Evolutionary conservation across 2,329 filamentous ascomycete genomes (phyloP).

Genomic region (Penicillium psychrosexuale): DNA sequence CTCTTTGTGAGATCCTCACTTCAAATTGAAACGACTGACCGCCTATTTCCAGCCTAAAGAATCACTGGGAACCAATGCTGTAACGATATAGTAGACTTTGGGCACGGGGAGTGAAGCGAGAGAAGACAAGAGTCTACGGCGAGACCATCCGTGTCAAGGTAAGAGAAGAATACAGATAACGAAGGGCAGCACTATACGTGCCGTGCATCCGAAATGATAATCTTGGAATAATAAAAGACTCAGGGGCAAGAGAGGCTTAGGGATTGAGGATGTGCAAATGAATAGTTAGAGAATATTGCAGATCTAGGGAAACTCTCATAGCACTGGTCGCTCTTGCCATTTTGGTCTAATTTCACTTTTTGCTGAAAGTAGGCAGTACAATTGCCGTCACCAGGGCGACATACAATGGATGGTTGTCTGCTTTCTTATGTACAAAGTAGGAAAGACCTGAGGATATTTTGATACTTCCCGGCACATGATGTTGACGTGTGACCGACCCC

Average conservation of each 20-base stretch:
- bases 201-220: not conserved
- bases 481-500: not conserved
- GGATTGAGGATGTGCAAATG: not conserved
- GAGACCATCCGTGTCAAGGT: not conserved
- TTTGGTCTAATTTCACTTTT: not conserved
- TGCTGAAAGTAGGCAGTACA: not conserved
- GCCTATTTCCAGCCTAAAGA: not conserved
- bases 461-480: slow-evolving; percentile 14
- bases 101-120: slow-evolving; percentile 3
- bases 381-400: not conserved
- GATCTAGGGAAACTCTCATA: not conserved
- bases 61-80: slow-evolving; percentile 2
- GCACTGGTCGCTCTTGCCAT: slow-evolving; percentile 5
- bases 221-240: not conserved
- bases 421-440: not conserved
- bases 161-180: not conserved
- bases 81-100: not conserved
- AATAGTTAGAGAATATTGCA: not conserved
- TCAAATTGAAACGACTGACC: not conserved
- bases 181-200: not conserved
- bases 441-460: not conserved
- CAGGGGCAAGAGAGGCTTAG: not conserved
- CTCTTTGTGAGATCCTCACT: too few relatives aligned
- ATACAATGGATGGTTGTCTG: not conserved
- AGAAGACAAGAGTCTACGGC: not conserved